These are phyloP conservation scores for Salix arbutifolia DNA, from an alignment of 345 rosid genomes.

Conservation along the genomic window DNA sequence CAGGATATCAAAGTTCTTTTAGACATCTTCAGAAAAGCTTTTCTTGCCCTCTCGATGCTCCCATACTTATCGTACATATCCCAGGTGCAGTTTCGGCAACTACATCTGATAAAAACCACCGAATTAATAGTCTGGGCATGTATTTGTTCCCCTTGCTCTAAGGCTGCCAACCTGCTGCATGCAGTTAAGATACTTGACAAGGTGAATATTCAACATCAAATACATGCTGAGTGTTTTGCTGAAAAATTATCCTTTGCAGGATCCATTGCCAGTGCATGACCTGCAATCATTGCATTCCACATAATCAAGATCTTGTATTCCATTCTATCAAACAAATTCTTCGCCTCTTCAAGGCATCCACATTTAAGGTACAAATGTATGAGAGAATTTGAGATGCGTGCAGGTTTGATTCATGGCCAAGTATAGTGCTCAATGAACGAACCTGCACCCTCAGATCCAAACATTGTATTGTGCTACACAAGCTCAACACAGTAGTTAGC, in stretches of 20 bases:
- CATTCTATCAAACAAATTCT: slow-evolving; percentile 26
- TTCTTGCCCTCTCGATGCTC: slow-evolving; percentile 40
- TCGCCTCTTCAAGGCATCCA: slow-evolving; percentile 38
- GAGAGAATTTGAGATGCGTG: slow-evolving; percentile 32
- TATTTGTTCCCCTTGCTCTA: slow-evolving; percentile 48
- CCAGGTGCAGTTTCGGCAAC: slow-evolving; percentile 48
- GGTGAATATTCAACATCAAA: slow-evolving; percentile 35
- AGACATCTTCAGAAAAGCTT: slow-evolving; percentile 48
- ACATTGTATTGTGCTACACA: slow-evolving; percentile 35
- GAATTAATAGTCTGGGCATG: slow-evolving; percentile 48
- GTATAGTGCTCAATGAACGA: slow-evolving; percentile 40
- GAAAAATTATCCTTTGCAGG: slow-evolving; percentile 32
- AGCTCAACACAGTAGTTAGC: slow-evolving; percentile 39
- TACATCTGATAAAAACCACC: slow-evolving; percentile 36
- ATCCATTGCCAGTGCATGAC: slow-evolving; percentile 47
- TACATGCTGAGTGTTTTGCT: slow-evolving; percentile 39
- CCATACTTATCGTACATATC: slow-evolving; percentile 58
- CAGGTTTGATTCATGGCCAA: slow-evolving; percentile 31
- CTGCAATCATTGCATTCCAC: slow-evolving; percentile 57
- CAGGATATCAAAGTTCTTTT: slow-evolving; percentile 49
- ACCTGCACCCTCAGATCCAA: slow-evolving; percentile 36
- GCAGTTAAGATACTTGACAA: slow-evolving; percentile 47
- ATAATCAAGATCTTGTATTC: slow-evolving; percentile 40
- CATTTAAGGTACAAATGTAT: slow-evolving; percentile 51
- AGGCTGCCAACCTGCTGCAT: slow-evolving; percentile 39